Percentiles rank a stretch among this genome's conserved stretches.
Evolutionary conservation across 805 yeast species (phyloP).

Genomic region (Lipomyces starkeyi): DNA sequence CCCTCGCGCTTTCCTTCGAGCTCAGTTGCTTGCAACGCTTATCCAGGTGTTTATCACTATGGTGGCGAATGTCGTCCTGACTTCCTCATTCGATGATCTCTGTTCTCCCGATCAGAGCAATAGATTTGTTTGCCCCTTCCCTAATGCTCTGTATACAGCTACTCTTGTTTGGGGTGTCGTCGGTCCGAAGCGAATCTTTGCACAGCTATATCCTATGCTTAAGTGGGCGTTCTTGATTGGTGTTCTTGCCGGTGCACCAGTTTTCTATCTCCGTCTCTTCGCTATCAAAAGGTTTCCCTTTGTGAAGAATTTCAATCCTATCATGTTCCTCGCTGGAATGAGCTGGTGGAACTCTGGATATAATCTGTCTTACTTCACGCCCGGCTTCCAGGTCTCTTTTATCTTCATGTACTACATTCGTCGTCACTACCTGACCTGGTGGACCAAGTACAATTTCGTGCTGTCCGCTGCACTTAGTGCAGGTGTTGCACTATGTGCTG

Average conservation of each 20-base stretch:
- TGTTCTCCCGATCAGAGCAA: slow-evolving; percentile 49
- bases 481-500: slow-evolving; percentile 67
- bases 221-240: slow-evolving; percentile 38
- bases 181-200: slow-evolving; percentile 59
- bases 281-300: slow-evolving; percentile 7
- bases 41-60: slow-evolving; percentile 55
- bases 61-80: slow-evolving; percentile 55
- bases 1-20: slow-evolving; percentile 63
- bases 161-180: slow-evolving; percentile 63
- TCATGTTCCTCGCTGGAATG: slow-evolving; percentile 31
- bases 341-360: slow-evolving; percentile 28
- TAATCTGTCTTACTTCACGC: slow-evolving; percentile 32
- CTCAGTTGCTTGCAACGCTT: slow-evolving; percentile 54
- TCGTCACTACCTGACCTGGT: slow-evolving; percentile 59
- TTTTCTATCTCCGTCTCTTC: slow-evolving; percentile 20
- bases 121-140: slow-evolving; percentile 53
- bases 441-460: slow-evolving; percentile 58
- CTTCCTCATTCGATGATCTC: slow-evolving; percentile 39
- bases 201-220: slow-evolving; percentile 33
- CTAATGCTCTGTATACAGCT: slow-evolving; percentile 54
- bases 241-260: slow-evolving; percentile 27
- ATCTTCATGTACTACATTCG: slow-evolving; percentile 55
- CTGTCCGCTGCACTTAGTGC: slow-evolving; percentile 63
- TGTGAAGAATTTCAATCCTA: slow-evolving; percentile 31
- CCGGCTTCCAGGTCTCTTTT: slow-evolving; percentile 34